Evolutionary conservation across 2,329 filamentous ascomycete species (phyloP), one percentile per base, ranked within the genome.

Genomic region (Epichloe baconii): DNA sequence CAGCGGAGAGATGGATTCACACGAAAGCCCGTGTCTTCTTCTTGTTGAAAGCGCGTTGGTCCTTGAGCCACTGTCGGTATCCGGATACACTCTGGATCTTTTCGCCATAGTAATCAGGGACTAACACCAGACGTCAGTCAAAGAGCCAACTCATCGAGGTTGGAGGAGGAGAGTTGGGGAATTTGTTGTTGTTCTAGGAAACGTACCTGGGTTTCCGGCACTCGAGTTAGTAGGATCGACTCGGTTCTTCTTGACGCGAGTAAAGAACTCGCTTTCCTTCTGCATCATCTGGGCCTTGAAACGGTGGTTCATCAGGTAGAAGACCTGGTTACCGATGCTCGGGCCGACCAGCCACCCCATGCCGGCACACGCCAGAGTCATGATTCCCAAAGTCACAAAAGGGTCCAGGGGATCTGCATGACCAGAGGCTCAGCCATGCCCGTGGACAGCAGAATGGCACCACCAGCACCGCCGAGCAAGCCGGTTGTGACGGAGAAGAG

Each of bases 51-150:
- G 90, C 91, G 55, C 91, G 78, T 75, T 97, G 93, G 64, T 98
- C 93, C 76, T 95, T 97, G 62, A 98, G 72, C 93, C 93, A 98
- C 67, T 88, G 84, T 62, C 93, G 77, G 68, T 97, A 98, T 45
- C 88, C 90, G 50, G 83, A 77, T 21, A 97, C 88, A 61, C 89
- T 95, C 48, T 86, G 87, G 61, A 98, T 95, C 77, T 96, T 97
- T 73, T 98, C 93, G 61, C 93, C 93, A 63, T 98, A 98, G 71
- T 95, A 98, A 66, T 98, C 93, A 43, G 91, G 90, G 1, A 95
- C 87, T 77, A 49, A 50, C 3, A 45, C 7, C n/a, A 34, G 5
- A 23, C 4, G 49, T 64, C 53, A 65, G 59, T 17, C 45, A n/a
- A 21, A 23, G 15, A 35, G 14, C 4, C n/a, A 23, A 23, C 3